Conservation (phyloP, 768 basidiomycete genomes). For the Tulasnella sp. region DNA sequence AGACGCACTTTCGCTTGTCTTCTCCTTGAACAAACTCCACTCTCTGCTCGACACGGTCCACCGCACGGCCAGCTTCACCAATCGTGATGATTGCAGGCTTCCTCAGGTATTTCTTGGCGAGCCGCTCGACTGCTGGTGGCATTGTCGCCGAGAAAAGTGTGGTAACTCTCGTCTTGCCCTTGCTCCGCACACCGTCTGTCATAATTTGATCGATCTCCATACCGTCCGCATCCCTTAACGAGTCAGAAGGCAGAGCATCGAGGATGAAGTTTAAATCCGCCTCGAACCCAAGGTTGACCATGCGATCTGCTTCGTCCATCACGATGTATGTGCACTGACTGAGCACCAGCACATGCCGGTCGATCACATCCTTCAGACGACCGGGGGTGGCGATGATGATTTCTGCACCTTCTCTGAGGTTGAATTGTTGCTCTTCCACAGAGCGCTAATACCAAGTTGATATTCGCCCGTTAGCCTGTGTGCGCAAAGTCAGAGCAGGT, state of each 20-base stretch:
- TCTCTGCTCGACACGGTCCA: conserved; percentile 94
- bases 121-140: conserved; percentile 93
- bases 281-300: conserved; percentile 98
- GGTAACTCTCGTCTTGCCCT: conserved; percentile 84
- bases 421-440: conserved; percentile 97
- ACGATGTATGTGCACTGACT: conserved; percentile 98
- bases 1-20: conserved; percentile 89
- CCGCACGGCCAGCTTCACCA: conserved; percentile 95
- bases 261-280: conserved; percentile 90
- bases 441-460: conserved; percentile 53
- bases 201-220: conserved; percentile 66
- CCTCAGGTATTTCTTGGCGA: conserved; percentile 90
- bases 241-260: conserved; percentile 82
- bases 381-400: conserved; percentile 99
- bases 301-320: conserved; percentile 99
- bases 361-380: conserved; percentile 95
- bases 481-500: neutral
- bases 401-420: conserved; percentile 95
- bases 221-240: conserved; percentile 80
- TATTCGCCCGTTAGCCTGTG: neutral
- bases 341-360: conserved; percentile 90
- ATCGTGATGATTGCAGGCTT: conserved; percentile 95
- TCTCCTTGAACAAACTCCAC: conserved; percentile 91
- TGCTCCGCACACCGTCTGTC: conserved; percentile 59
- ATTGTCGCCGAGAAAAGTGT: conserved; percentile 98